Conservation (phyloP, 2,329 filamentous ascomycete genomes). For the Aspergillus texensis region DNA sequence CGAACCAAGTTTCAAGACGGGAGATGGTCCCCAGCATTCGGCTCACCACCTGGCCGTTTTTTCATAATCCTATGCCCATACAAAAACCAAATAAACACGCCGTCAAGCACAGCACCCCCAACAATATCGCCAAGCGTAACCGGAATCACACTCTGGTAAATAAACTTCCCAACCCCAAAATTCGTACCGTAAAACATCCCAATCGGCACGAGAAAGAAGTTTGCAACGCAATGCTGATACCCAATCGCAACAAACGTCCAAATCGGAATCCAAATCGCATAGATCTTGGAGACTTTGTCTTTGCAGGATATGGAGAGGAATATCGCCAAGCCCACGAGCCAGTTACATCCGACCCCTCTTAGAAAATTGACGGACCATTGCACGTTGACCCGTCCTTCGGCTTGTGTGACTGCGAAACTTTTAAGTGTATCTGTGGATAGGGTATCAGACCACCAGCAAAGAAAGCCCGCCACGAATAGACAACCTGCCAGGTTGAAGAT, state of each 20-base stretch:
- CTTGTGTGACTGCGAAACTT: neutral
- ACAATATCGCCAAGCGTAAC: neutral
- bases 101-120: neutral
- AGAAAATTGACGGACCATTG: neutral
- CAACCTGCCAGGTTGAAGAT: neutral
- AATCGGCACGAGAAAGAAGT: neutral
- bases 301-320: neutral
- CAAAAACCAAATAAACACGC: neutral
- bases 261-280: neutral
- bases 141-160: neutral
- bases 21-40: neutral
- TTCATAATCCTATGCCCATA: neutral
- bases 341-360: neutral
- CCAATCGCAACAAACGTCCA: neutral
- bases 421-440: neutral
- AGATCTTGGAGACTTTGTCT: neutral
- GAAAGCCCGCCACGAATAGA: neutral
- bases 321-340: neutral
- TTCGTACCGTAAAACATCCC: neutral
- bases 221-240: neutral
- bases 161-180: neutral
- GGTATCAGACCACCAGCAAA: neutral
- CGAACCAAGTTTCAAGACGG: neutral
- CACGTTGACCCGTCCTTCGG: neutral
- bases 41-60: neutral